phyloP scores from a whole-genome alignment of 129 eudicot genomes.

The Flaveria ramosissima region DNA sequence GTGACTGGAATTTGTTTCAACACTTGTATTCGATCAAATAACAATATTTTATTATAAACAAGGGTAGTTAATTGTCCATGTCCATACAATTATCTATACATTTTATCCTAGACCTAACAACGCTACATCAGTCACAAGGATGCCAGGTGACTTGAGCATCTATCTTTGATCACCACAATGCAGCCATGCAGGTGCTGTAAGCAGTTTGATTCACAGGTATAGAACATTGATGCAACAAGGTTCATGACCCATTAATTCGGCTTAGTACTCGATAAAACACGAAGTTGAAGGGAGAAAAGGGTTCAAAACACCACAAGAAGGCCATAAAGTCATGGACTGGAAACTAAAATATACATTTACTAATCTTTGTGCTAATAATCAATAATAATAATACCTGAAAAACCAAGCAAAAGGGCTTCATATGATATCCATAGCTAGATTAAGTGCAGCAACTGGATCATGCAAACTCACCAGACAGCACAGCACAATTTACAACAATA shows the following conservation, averaged over 20 bases:
- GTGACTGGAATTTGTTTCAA: too few species aligned
- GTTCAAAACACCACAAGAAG: constrained; percentile 13
- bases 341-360: constrained; percentile 40
- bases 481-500: constrained; percentile 49
- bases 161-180: too few species aligned
- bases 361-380: constrained; percentile 25
- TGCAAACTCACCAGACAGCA: constrained; percentile 63
- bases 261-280: not conserved
- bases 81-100: too few species aligned
- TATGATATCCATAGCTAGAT: constrained; percentile 27
- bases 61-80: too few species aligned
- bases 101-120: too few species aligned
- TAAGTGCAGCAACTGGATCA: constrained; percentile 52
- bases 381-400: constrained; percentile 4
- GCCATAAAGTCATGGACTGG: constrained; percentile 11
- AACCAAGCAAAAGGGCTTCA: constrained; percentile 16
- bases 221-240: not conserved
- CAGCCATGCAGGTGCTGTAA: not conserved
- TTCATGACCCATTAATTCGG: not conserved
- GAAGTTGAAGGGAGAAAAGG: not conserved
- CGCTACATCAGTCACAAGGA: too few species aligned
- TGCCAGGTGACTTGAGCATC: too few species aligned
- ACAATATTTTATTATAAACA: too few species aligned
- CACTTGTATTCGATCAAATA: too few species aligned
- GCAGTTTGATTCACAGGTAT: not conserved